Conservation (phyloP, 352 stramenopile genomes). For the Pythium utonaiense region DNA sequence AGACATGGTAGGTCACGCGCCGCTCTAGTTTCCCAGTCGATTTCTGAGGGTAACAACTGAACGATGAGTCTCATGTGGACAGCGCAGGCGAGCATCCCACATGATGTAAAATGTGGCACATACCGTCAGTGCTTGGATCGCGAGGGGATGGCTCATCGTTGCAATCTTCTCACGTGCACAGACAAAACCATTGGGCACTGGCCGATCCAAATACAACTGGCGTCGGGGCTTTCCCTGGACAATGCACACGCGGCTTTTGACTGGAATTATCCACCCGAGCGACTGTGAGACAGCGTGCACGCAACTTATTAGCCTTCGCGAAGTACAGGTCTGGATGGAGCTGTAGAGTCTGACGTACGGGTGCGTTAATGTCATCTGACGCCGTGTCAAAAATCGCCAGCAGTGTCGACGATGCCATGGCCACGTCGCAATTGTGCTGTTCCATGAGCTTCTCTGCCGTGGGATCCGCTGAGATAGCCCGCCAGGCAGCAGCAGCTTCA, state of each 20-base stretch:
- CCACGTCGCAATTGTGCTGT: conserved; percentile 63
- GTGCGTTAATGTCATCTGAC: conserved; percentile 16
- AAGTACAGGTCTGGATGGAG: neutral
- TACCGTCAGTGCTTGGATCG: conserved; percentile 22
- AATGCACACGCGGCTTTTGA: conserved; percentile 50
- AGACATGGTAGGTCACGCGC: conserved; percentile 58
- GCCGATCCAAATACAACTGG: conserved; percentile 54
- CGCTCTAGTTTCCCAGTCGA: neutral
- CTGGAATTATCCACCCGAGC: conserved; percentile 42
- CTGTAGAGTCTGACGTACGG: conserved; percentile 9
- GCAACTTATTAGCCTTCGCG: neutral
- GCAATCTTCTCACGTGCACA: conserved; percentile 27
- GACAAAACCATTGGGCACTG: conserved; percentile 20
- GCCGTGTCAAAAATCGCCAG: conserved; percentile 59
- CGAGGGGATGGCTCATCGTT: conserved; percentile 23
- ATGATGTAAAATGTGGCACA: conserved; percentile 10
- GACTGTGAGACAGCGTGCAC: conserved; percentile 22
- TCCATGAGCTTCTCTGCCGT: conserved; percentile 61
- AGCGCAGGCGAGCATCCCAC: conserved; percentile 7
- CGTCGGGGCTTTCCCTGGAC: conserved; percentile 30
- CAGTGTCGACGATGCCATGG: conserved; percentile 65
- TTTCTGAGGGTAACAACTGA: neutral
- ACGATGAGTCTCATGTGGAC: neutral
- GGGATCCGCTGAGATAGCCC: conserved; percentile 53
- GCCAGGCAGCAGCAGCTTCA: neutral